Conservation (phyloP, 2,329 filamentous ascomycete genomes). For the Aspergillus chevalieri region DNA sequence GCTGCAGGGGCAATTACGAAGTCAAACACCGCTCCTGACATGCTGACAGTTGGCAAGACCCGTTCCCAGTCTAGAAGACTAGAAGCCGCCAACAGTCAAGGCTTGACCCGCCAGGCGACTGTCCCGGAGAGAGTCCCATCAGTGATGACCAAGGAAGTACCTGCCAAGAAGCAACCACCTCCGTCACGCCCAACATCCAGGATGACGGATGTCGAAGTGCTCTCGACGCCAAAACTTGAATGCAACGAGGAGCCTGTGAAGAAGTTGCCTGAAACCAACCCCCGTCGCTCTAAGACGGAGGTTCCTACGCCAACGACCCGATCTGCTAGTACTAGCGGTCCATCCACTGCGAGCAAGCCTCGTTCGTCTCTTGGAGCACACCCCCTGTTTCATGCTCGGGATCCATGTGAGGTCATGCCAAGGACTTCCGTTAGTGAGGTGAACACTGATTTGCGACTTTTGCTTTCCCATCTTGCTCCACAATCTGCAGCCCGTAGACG, state of each 20-base stretch:
- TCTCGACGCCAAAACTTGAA: slow-evolving; percentile 7
- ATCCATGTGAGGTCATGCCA: slow-evolving; percentile 31
- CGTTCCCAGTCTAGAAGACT: slow-evolving; percentile 36
- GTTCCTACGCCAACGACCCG: slow-evolving; percentile 11
- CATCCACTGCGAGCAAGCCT: slow-evolving; percentile 19
- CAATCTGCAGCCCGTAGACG: slow-evolving; percentile 26
- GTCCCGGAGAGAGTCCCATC: slow-evolving; percentile 19
- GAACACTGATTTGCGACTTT: slow-evolving; percentile 32
- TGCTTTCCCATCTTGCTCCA: slow-evolving; percentile 32
- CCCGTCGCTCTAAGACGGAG: slow-evolving; percentile 10
- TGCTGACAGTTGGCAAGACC: slow-evolving; percentile 36
- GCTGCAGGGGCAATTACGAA: slow-evolving; percentile 23
- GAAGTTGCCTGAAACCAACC: slow-evolving; percentile 2
- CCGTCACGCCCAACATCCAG: slow-evolving; percentile 2
- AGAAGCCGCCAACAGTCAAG: slow-evolving; percentile 25
- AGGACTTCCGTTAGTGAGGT: slow-evolving; percentile 36
- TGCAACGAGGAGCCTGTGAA: slow-evolving; percentile 3
- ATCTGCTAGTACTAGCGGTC: slow-evolving; percentile 23
- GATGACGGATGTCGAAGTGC: slow-evolving; percentile 4
- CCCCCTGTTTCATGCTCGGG: slow-evolving; percentile 33
- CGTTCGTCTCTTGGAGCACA: slow-evolving; percentile 32
- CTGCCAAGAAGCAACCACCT: background rate
- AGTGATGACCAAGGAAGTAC: slow-evolving; percentile 14
- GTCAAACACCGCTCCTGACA: slow-evolving; percentile 25
- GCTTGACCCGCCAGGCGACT: slow-evolving; percentile 3